Conservation (phyloP, 208 protist genomes). For the Acanthamoeba quina region DNA sequence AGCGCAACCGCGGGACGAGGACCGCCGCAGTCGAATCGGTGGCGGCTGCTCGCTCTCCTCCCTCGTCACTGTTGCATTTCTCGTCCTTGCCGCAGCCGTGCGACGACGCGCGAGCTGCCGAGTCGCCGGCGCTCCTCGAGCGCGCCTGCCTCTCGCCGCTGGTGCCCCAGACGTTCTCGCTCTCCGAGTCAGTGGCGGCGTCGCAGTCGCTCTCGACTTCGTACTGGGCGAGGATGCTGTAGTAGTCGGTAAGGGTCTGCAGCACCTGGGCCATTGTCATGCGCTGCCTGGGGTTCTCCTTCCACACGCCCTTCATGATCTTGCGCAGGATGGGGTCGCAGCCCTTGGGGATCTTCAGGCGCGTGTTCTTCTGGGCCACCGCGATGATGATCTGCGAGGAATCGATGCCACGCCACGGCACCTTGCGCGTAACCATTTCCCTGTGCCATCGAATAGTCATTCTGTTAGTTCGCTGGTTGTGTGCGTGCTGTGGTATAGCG, state of each 20-base stretch:
- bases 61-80: neutral
- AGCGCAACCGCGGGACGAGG: neutral
- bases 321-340: constrained; percentile 53
- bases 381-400: constrained; percentile 60
- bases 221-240: constrained; percentile 37
- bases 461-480: too few species aligned
- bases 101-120: neutral
- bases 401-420: constrained; percentile 49
- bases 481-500: too few species aligned
- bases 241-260: constrained; percentile 33
- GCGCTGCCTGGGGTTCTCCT: constrained; percentile 41
- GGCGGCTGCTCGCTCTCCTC: neutral
- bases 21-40: neutral
- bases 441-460: neutral
- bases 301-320: constrained; percentile 59
- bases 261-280: constrained; percentile 43
- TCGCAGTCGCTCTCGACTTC: neutral
- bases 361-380: constrained; percentile 60
- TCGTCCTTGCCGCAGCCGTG: neutral
- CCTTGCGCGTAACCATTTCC: constrained; percentile 59
- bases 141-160: neutral
- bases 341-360: constrained; percentile 66
- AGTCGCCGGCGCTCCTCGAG: too few species aligned
- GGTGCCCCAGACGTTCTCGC: neutral
- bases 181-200: neutral